Evolutionary conservation across 2,329 filamentous ascomycete species (phyloP), one percentile per base, ranked within the genome.

Genomic region (Domatiomyces catenatus): DNA sequence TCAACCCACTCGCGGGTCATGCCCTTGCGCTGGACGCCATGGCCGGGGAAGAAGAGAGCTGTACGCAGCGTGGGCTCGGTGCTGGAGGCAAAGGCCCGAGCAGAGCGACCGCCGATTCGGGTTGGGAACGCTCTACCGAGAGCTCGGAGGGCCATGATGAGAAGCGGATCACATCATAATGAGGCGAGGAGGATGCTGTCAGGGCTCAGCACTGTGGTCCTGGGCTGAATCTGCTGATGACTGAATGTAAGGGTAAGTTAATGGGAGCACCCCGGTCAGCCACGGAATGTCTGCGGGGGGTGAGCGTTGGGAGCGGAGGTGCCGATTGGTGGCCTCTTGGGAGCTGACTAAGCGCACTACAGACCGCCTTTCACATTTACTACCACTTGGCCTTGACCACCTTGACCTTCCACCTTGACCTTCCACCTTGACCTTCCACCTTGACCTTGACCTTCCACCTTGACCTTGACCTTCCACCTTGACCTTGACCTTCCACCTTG

Each of bases 1-100:
- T 88, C 79, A 58, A 93, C 74, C 88, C 90, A 95, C 44, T 86
- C 82, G 32, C 75, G 79, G 51, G 86, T 74, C 87, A 94, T 94
- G 67, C 86, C 86, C 48, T 93, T 84, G 63, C 85, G 82, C 65
- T 94, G 87, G 17, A 93, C 87, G 59, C 87, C 87, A 69, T 94
- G 87, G 67, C 69, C 70, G 55, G 70, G 70, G 52, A 72, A 72
- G 56, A 73, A 73, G 18, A 73, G 64, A 44, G 70, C 70, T 6
- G 70, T 73, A 36, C 66, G 66, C 32, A 69, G 57, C 20, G 51
- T 48, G 15, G 56, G 51, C 47, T 57, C 54, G 8, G 55, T 17
- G 15, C 51, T 45, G 8, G 55, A 56, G 47, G 52, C 51, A 54
- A 57, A 58, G 42, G 8, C 32, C 39, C 56, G 51, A 22, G 42